phyloP scores from a whole-genome alignment of 2,329 filamentous ascomycete genomes.

The Ceratocystis colombiana region DNA sequence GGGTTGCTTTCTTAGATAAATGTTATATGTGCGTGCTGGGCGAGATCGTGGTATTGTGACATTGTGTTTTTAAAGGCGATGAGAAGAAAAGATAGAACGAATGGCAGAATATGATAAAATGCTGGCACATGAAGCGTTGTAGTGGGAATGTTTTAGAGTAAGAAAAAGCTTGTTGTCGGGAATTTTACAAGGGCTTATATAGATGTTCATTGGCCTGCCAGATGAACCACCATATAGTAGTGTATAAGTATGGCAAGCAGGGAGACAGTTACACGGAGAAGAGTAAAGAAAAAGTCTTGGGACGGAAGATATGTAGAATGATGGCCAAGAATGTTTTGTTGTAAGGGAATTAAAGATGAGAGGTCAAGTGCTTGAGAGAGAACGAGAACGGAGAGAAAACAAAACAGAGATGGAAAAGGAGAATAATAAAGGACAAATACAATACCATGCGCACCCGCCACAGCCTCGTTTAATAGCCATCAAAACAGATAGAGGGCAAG shows the following conservation, averaged over 20 bases:
- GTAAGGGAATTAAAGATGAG: slow-evolving; percentile 11
- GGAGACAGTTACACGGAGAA: slow-evolving; percentile 11
- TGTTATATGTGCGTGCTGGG: background rate
- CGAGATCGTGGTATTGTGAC: background rate
- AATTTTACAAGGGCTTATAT: slow-evolving; percentile 11
- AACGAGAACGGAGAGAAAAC: background rate
- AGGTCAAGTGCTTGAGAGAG: slow-evolving; percentile 15
- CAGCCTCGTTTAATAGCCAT: slow-evolving; percentile 6
- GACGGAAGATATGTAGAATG: slow-evolving; percentile 12
- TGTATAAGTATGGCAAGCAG: slow-evolving; percentile 10
- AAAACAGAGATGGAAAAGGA: background rate
- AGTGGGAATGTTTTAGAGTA: background rate
- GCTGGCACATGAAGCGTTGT: background rate
- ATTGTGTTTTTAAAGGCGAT: background rate
- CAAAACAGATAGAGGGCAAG: background rate
- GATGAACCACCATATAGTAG: slow-evolving; percentile 11
- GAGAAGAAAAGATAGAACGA: background rate
- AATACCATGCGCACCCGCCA: slow-evolving; percentile 8
- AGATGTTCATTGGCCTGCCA: slow-evolving; percentile 15
- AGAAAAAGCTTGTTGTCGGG: background rate
- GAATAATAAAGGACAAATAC: slow-evolving; percentile 2
- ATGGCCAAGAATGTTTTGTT: slow-evolving; percentile 17
- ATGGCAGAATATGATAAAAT: background rate
- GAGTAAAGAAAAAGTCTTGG: background rate
- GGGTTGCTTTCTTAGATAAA: slow-evolving; percentile 1